Conservation (phyloP, 1,139 yeast species). For the Yamadazyma songkhlaensis region DNA sequence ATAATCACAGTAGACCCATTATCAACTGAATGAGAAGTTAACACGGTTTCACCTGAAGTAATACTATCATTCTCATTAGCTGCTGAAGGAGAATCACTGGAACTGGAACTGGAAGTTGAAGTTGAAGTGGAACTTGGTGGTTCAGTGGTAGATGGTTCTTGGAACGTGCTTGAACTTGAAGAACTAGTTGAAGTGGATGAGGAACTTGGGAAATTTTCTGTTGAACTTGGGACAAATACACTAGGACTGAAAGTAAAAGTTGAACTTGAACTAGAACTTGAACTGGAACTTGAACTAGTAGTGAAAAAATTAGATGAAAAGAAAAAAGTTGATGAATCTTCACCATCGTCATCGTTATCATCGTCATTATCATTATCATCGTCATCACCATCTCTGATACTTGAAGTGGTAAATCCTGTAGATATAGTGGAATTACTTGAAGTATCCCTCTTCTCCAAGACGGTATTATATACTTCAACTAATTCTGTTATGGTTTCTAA, state of each 20-base stretch:
- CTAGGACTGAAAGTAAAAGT: background rate
- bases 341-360: slow-evolving; percentile 2
- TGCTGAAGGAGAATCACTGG: background rate
- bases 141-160: slow-evolving; percentile 2
- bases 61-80: background rate
- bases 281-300: slow-evolving; percentile 2
- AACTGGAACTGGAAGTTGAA: background rate
- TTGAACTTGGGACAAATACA: background rate
- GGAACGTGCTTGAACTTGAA: slow-evolving; percentile 1
- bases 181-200: background rate
- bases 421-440: background rate
- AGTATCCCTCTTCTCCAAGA: slow-evolving; percentile 1
- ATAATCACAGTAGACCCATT: slow-evolving; percentile 39
- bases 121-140: slow-evolving; percentile 1
- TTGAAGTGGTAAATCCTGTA: background rate
- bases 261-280: slow-evolving; percentile 4
- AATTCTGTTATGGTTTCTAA: slow-evolving; percentile 2
- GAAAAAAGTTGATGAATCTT: slow-evolving; percentile 8
- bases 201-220: background rate
- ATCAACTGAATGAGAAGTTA: slow-evolving; percentile 32
- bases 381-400: slow-evolving; percentile 1
- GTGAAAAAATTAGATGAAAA: slow-evolving; percentile 10
- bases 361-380: slow-evolving; percentile 8
- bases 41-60: slow-evolving; percentile 12
- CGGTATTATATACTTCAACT: background rate